Evolutionary conservation across 331 rosid species (phyloP).

Genomic region (Malus hybrid): DNA sequence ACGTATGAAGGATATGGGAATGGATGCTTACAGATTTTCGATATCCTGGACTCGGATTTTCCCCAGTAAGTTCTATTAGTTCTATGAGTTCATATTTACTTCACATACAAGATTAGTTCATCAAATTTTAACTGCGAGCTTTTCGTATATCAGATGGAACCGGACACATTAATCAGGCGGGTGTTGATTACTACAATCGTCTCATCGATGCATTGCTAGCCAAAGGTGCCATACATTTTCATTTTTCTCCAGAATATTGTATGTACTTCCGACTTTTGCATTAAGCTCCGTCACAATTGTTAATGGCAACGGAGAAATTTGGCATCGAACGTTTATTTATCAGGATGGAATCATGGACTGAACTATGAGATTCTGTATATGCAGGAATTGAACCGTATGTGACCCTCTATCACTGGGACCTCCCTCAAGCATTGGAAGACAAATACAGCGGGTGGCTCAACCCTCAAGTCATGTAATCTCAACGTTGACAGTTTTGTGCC

Average conservation of each 20-base stretch:
- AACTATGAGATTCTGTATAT: no score
- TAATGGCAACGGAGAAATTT: no score
- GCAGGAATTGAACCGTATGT: slow-evolving; percentile 85
- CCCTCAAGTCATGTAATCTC: slow-evolving; percentile 53
- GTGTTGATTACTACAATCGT: slow-evolving; percentile 77
- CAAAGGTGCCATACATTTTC: slow-evolving; percentile 39
- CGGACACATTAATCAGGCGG: slow-evolving; percentile 73
- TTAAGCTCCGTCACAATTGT: neutral
- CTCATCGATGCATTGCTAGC: slow-evolving; percentile 69
- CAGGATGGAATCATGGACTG: no score
- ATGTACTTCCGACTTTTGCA: neutral
- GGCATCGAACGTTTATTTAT: no score
- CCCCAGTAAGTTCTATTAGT: slow-evolving; percentile 46
- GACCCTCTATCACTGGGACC: slow-evolving; percentile 94
- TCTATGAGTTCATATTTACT: neutral
- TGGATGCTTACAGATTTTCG: slow-evolving; percentile 90
- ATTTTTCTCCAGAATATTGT: neutral
- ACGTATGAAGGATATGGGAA: slow-evolving; percentile 81
- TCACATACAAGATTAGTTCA: neutral
- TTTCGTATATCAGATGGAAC: slow-evolving; percentile 53
- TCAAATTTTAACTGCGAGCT: neutral
- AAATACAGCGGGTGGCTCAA: slow-evolving; percentile 82
- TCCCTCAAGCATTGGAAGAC: slow-evolving; percentile 87
- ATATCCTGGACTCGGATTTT: slow-evolving; percentile 89
- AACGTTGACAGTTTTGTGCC: neutral